These are phyloP conservation scores for Acacia confusa DNA, from an alignment of 306 rosid species.

Conservation along the genomic window DNA sequence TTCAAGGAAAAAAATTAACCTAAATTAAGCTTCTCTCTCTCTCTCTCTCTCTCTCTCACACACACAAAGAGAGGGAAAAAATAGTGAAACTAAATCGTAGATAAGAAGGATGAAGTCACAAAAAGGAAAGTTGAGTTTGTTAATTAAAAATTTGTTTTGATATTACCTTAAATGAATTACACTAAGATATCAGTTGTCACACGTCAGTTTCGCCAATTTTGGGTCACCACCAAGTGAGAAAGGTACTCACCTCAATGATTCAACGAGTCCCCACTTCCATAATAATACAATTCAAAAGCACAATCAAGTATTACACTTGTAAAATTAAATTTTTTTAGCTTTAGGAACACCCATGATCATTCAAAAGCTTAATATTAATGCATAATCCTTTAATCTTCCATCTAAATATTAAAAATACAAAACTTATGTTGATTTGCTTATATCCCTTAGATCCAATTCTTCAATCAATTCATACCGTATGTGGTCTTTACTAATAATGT, in stretches of 20 bases:
- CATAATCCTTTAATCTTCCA: background rate
- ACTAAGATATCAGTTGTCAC: conserved; percentile 15
- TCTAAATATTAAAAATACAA: background rate
- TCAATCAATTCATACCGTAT: too few species aligned
- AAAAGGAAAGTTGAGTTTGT: background rate
- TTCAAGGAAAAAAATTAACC: background rate
- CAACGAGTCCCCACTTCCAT: conserved; percentile 9
- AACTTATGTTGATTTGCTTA: too few species aligned
- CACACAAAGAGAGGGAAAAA: background rate
- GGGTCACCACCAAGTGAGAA: conserved; percentile 16
- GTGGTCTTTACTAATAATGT: too few species aligned
- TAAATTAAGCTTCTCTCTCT: background rate
- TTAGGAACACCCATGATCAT: background rate
- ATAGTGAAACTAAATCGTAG: background rate
- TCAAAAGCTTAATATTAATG: background rate
- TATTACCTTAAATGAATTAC: background rate
- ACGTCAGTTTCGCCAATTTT: conserved; percentile 34
- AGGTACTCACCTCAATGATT: background rate
- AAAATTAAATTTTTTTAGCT: background rate
- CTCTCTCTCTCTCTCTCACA: background rate
- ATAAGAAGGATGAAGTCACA: background rate
- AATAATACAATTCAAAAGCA: conserved; percentile 11
- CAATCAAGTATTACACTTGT: background rate
- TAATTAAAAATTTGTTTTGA: background rate
- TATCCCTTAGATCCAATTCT: too few species aligned